Conservation (phyloP, 371 early-diverging fungal genomes). For the Catenaria anguillulae region DNA sequence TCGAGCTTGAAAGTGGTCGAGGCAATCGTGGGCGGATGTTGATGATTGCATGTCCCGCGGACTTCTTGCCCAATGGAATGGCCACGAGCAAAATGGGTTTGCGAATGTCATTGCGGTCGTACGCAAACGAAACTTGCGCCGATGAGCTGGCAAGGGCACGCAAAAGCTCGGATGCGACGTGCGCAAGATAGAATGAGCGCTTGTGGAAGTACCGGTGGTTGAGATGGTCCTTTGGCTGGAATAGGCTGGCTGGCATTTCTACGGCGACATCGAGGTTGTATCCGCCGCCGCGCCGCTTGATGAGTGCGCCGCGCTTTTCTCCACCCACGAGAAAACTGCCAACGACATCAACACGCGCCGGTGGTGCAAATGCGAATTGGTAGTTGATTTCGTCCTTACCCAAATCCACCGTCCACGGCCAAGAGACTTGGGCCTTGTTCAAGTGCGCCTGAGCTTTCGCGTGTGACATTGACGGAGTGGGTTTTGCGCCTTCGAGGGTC, state of each 20-base stretch:
- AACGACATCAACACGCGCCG: conserved; percentile 58
- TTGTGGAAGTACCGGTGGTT: conserved; percentile 92
- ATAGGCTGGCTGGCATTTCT: conserved; percentile 71
- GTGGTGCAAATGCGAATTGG: conserved; percentile 59
- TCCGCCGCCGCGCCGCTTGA: conserved; percentile 33
- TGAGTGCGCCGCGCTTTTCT: conserved; percentile 31
- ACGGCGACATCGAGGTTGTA: conserved; percentile 81
- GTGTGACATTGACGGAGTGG: not conserved
- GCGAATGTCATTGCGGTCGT: conserved; percentile 47
- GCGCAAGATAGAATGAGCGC: conserved; percentile 76
- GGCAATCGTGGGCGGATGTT: conserved; percentile 55
- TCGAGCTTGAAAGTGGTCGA: conserved; percentile 42
- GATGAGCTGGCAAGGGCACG: no score
- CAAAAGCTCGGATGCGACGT: conserved; percentile 25
- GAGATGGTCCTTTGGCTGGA: conserved; percentile 81
- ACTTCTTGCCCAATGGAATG: conserved; percentile 43
- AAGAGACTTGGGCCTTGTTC: not conserved
- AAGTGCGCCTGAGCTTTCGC: not conserved
- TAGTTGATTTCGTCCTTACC: conserved; percentile 24
- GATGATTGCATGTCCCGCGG: no score
- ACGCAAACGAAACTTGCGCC: not conserved
- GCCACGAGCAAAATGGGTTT: conserved; percentile 57
- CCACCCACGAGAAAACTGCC: conserved; percentile 64
- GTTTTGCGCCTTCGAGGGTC: not conserved
- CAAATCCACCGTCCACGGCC: not conserved